Percentiles rank a stretch among this genome's conserved stretches.
phyloP scores from a whole-genome alignment of 805 yeast species.

The Tetrapisispora fleetii region DNA sequence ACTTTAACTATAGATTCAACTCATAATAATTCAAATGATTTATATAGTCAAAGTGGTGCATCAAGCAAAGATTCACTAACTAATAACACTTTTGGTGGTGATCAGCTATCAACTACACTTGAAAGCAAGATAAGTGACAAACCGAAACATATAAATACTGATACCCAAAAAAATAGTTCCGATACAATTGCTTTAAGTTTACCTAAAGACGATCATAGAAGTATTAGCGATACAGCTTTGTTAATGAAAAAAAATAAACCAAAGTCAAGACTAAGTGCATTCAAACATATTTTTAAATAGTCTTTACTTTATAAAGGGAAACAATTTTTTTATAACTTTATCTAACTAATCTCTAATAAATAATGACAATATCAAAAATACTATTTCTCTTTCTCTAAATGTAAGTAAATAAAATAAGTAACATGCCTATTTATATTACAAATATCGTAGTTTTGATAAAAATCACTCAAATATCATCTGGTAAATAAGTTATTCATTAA shows the following conservation, averaged over 20 bases:
- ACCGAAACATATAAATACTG: not conserved
- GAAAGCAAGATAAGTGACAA: not conserved
- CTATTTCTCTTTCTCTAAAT: not conserved
- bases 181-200: not conserved
- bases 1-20: not conserved
- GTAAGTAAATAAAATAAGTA: too few species aligned
- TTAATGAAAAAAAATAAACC: constrained; percentile 10
- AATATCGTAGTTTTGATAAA: too few species aligned
- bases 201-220: constrained; percentile 10
- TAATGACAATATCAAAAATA: not conserved
- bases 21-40: not conserved
- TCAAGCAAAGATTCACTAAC: constrained; percentile 4
- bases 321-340: not conserved
- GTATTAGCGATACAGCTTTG: constrained; percentile 20
- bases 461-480: not conserved
- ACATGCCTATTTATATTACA: too few species aligned
- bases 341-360: not conserved
- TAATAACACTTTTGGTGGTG: constrained; percentile 1
- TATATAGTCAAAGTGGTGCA: not conserved
- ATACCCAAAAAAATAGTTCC: not conserved
- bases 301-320: not conserved
- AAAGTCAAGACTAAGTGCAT: constrained; percentile 15
- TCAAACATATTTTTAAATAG: constrained; percentile 4
- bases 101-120: not conserved
- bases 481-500: not conserved